These are phyloP conservation scores for Colletotrichum trifolii DNA, from an alignment of 2,329 filamentous ascomycete genomes.

Conservation along the genomic window DNA sequence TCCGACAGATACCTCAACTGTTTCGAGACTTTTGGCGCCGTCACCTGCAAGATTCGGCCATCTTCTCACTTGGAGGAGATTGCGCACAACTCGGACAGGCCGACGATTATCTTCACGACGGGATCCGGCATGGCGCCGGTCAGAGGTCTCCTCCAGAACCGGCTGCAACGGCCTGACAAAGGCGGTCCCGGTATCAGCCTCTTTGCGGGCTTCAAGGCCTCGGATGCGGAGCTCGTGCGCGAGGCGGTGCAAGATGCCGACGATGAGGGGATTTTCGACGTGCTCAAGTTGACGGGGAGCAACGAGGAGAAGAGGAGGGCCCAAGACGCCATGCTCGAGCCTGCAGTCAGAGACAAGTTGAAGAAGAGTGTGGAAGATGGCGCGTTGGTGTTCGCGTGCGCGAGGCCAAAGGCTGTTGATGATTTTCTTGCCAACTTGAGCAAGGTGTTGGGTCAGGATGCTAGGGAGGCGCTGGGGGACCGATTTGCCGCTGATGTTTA, in stretches of 20 bases:
- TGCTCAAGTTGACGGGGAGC: slow-evolving; percentile 16
- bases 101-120: slow-evolving; percentile 32
- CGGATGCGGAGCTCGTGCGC: slow-evolving; percentile 26
- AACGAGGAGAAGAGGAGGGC: slow-evolving; percentile 29
- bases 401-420: slow-evolving; percentile 31
- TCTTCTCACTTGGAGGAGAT: slow-evolving; percentile 23
- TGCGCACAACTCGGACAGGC: slow-evolving; percentile 15
- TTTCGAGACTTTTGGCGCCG: slow-evolving; percentile 20
- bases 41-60: slow-evolving; percentile 33
- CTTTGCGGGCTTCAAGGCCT: slow-evolving; percentile 33
- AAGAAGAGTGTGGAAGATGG: slow-evolving; percentile 21
- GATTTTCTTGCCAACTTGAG: slow-evolving; percentile 30
- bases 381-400: slow-evolving; percentile 34
- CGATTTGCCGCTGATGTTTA: slow-evolving; percentile 34
- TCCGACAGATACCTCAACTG: slow-evolving; percentile 29
- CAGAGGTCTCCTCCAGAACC: slow-evolving; percentile 28
- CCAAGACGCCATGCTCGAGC: slow-evolving; percentile 34
- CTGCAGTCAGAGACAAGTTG: slow-evolving; percentile 15
- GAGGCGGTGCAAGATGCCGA: slow-evolving; percentile 31
- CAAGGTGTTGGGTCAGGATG: slow-evolving; percentile 30
- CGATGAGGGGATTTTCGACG: slow-evolving; percentile 25
- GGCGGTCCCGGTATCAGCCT: slow-evolving; percentile 21
- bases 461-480: slow-evolving; percentile 31
- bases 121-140: slow-evolving; percentile 34
- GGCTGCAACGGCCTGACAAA: not conserved